Conservation (phyloP, 1,284 basidiomycete genomes). For the Schizophyllum amplum region DNA sequence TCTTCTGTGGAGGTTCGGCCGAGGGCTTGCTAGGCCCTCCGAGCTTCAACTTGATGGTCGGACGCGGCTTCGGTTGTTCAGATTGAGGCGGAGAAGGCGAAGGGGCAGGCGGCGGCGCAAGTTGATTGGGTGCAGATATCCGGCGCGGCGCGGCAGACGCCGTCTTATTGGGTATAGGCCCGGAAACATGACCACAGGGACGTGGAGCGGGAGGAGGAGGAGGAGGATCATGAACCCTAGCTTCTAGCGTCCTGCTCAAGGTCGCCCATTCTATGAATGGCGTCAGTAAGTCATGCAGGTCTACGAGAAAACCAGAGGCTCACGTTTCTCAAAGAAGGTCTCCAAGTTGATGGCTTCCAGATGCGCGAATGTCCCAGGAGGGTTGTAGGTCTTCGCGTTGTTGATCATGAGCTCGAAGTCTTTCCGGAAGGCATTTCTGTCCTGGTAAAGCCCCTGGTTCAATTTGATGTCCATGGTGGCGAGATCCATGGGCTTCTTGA, state of each 20-base stretch:
- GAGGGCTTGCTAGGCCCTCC: slow-evolving; percentile 23
- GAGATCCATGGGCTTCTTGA: slow-evolving; percentile 94
- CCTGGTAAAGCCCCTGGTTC: slow-evolving; percentile 80
- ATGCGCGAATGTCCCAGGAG: slow-evolving; percentile 64
- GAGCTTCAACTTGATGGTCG: slow-evolving; percentile 52
- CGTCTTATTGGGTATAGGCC: slow-evolving; percentile 20
- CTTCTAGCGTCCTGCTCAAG: slow-evolving; percentile 69
- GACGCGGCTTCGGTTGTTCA: slow-evolving; percentile 23
- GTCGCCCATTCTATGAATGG: slow-evolving; percentile 56
- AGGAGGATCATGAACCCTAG: slow-evolving; percentile 6
- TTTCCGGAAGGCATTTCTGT: slow-evolving; percentile 76
- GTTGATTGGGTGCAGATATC: slow-evolving; percentile 16
- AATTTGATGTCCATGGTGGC: slow-evolving; percentile 86
- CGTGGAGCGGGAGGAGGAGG: slow-evolving; percentile 5
- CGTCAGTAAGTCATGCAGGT: too few species aligned
- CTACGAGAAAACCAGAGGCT: slow-evolving; percentile 23
- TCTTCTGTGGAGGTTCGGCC: slow-evolving; percentile 18
- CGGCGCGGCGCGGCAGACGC: slow-evolving; percentile 11
- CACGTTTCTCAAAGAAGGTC: slow-evolving; percentile 79
- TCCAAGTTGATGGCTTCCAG: slow-evolving; percentile 76
- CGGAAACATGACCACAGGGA: too few species aligned
- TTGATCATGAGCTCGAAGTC: slow-evolving; percentile 87
- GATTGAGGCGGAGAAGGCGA: background rate
- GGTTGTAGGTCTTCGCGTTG: slow-evolving; percentile 89
- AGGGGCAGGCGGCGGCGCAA: slow-evolving; percentile 11